phyloP scores from a whole-genome alignment of 2,329 filamentous ascomycete species.

The Xylariaceae sp. region DNA sequence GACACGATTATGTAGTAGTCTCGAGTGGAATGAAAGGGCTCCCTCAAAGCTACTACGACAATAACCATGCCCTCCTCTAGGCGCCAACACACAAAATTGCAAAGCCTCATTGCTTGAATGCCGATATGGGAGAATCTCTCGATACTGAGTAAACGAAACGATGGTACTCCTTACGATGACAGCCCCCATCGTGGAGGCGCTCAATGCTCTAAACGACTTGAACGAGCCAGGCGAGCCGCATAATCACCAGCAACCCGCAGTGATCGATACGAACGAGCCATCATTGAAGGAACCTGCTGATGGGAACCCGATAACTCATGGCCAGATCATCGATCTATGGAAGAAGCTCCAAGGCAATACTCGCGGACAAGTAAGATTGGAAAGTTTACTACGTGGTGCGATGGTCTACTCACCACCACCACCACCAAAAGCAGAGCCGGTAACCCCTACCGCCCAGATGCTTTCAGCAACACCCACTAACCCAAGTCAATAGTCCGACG shows the following conservation, averaged over 20 bases:
- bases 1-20: too few relatives aligned
- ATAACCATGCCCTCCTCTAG: too few relatives aligned
- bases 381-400: slow-evolving; percentile 67
- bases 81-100: too few relatives aligned
- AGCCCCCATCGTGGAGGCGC: slow-evolving; percentile 58
- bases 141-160: background rate
- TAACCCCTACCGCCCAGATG: slow-evolving; percentile 36
- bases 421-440: slow-evolving; percentile 71
- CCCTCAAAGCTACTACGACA: too few relatives aligned
- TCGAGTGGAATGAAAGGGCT: too few relatives aligned
- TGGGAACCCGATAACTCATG: slow-evolving; percentile 68
- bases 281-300: slow-evolving; percentile 44
- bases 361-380: slow-evolving; percentile 48
- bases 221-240: slow-evolving; percentile 1
- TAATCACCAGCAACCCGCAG: slow-evolving; percentile 9
- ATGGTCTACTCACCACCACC: slow-evolving; percentile 75
- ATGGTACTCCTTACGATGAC: slow-evolving; percentile 84
- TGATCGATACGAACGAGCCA: slow-evolving; percentile 37
- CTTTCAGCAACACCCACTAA: slow-evolving; percentile 8
- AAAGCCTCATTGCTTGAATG: too few relatives aligned
- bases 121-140: too few relatives aligned
- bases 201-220: slow-evolving; percentile 36
- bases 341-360: slow-evolving; percentile 39
- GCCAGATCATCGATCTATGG: slow-evolving; percentile 62
- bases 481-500: slow-evolving; percentile 53